Base-by-base conservation (phyloP, 495 filamentous ascomycete species). In the Penicillium bovifimosum region DNA sequence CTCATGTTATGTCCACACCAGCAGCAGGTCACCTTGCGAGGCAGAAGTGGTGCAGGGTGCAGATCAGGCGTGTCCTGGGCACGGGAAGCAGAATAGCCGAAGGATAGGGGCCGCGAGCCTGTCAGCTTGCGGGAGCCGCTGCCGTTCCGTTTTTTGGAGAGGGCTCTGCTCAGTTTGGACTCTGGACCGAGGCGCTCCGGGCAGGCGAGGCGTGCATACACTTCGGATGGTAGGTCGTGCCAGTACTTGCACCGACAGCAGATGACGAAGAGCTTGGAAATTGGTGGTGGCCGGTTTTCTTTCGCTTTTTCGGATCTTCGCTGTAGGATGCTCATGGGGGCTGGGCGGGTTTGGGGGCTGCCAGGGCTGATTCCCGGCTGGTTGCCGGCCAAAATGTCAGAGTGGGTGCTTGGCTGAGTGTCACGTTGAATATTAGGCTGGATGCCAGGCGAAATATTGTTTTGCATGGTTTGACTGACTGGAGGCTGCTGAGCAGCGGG, bases 231-330 rank as follows among this genome's bases (percentile, higher is more conserved):
- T 66, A 90, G 80, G 58, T 91, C 87, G 66, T 91, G 86, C 78
- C 85, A 91, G 65, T 85, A 88, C 47, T 84, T 84, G 76, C 88
- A 92, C 47, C 75, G 79, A 64, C 88, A 92, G 64, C 88, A 92
- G 50, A 91, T 84, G 6, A 91, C 86, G 52, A 92, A 83, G 52
- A 90, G 73, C 67, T 91, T 92, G 31, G 81, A 83, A 38, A 90
- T 65, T 0, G 82, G 76, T 38, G 79, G 77, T 26, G 69, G 70
- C 14, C 40, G 47, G 6, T 42, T 53, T 10, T 20, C 20, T 50
- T 61, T 70, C 1, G 41, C n/a, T 11, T 56, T 61, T 40, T 62
- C 58, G 31, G 55, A 28, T 31, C 41, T 60, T 18, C 29, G 39
- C 11, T 51, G 40, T 9, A 58, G 32, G 9, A 55, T 50, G 40